Percentiles rank a stretch among this genome's conserved stretches.
Conservation (phyloP, 352 stramenopile species). For the Aphanomyces cochlioides region DNA sequence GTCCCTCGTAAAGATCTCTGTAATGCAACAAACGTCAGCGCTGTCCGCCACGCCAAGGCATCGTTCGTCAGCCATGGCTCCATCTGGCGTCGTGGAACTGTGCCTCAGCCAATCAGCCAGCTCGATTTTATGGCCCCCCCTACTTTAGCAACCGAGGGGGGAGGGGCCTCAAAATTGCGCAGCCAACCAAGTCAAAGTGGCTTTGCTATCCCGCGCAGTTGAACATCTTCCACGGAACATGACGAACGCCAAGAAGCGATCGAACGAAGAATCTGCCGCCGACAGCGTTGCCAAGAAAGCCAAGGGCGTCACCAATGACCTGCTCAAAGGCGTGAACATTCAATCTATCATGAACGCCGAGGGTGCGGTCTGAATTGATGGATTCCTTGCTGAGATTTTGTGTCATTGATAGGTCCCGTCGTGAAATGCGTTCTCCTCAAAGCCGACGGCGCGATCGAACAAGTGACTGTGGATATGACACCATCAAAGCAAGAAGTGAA, state of each 20-base stretch:
- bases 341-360: constrained; percentile 26
- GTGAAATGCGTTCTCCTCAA: constrained; percentile 30
- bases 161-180: background rate
- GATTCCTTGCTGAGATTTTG: too few species aligned
- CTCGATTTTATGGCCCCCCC: background rate
- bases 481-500: constrained; percentile 25
- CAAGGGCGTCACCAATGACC: constrained; percentile 21
- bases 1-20: too few species aligned
- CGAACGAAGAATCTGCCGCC: background rate
- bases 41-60: too few species aligned
- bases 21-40: too few species aligned
- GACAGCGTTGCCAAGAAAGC: background rate
- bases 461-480: constrained; percentile 26
- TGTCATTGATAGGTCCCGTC: background rate
- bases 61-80: too few species aligned
- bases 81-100: too few species aligned
- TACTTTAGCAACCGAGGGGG: background rate
- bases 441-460: constrained; percentile 6
- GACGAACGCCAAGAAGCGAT: constrained; percentile 29
- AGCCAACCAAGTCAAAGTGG: background rate
- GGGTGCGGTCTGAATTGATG: background rate
- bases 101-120: too few species aligned
- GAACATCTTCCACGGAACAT: background rate
- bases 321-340: constrained; percentile 21
- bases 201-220: background rate